Conservation (phyloP, 345 rosid genomes). For the Arabis alpina region DNA sequence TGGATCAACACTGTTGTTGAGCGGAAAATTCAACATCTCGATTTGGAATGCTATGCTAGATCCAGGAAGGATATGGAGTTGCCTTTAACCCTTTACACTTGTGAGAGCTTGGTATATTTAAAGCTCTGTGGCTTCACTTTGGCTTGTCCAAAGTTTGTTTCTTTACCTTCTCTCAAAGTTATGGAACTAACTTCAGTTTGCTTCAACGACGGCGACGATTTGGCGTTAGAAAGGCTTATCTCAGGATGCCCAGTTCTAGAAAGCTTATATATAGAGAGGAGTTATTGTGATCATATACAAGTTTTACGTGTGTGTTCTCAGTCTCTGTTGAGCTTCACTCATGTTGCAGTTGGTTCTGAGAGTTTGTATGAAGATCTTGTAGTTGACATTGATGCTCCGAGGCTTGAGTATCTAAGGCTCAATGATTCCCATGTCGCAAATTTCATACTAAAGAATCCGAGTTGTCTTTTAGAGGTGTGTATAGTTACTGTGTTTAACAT, state of each 20-base stretch:
- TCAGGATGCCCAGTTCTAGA: slow-evolving; percentile 14
- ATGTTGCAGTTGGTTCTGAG: not conserved
- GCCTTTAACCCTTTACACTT: slow-evolving; percentile 12
- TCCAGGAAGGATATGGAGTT: not conserved
- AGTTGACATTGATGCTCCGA: slow-evolving; percentile 19
- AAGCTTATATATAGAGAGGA: not conserved
- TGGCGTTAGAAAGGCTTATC: slow-evolving; percentile 14
- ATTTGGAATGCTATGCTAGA: not conserved
- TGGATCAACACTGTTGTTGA: slow-evolving; percentile 10
- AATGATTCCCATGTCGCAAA: too few species aligned
- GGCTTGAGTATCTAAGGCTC: slow-evolving; percentile 5
- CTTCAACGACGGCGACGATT: not conserved
- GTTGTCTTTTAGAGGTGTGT: too few species aligned
- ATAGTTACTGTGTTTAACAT: too few species aligned
- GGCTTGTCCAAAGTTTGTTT: too few species aligned
- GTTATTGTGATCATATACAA: too few species aligned
- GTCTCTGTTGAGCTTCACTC: slow-evolving; percentile 15
- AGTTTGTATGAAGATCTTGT: not conserved
- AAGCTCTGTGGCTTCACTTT: too few species aligned
- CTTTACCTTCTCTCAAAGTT: slow-evolving; percentile 18
- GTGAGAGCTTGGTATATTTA: slow-evolving; percentile 30
- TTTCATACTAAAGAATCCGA: too few species aligned
- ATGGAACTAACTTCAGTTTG: not conserved
- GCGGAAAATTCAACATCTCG: slow-evolving; percentile 5
- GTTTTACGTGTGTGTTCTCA: slow-evolving; percentile 28